A percentile compares a stretch with the other conserved stretches of the same genome.
These are phyloP conservation scores for Botrytis paeoniae DNA, from an alignment of 2,329 filamentous ascomycete genomes.

Conservation along the genomic window DNA sequence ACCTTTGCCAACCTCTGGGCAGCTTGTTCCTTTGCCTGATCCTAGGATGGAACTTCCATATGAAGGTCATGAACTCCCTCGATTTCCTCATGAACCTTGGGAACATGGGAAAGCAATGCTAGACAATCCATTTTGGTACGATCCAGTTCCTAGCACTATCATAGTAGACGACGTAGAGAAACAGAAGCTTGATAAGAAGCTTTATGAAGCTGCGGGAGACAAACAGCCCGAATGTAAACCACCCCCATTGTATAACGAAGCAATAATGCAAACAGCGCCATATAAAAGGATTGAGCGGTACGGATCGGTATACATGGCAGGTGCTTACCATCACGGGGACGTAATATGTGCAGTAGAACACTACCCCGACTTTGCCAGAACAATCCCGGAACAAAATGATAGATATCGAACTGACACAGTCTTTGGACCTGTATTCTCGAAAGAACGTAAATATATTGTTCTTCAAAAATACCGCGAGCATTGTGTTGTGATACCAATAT, in stretches of 20 bases:
- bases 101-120: neutral
- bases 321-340: neutral
- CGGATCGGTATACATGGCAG: neutral
- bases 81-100: neutral
- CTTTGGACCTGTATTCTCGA: neutral
- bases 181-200: neutral
- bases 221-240: neutral
- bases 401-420: neutral
- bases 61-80: neutral
- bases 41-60: neutral
- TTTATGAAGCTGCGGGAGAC: neutral
- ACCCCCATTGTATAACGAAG: neutral
- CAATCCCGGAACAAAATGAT: neutral
- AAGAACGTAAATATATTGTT: neutral
- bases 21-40: neutral
- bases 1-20: neutral
- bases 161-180: neutral
- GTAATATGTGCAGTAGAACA: neutral
- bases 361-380: neutral
- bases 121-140: neutral
- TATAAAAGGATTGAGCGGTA: neutral
- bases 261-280: neutral
- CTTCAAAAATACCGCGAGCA: neutral
- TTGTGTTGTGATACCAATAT: neutral
- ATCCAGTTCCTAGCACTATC: neutral